These are phyloP conservation scores for Quercus glauca DNA, from an alignment of 306 rosid species.

Conservation along the genomic window DNA sequence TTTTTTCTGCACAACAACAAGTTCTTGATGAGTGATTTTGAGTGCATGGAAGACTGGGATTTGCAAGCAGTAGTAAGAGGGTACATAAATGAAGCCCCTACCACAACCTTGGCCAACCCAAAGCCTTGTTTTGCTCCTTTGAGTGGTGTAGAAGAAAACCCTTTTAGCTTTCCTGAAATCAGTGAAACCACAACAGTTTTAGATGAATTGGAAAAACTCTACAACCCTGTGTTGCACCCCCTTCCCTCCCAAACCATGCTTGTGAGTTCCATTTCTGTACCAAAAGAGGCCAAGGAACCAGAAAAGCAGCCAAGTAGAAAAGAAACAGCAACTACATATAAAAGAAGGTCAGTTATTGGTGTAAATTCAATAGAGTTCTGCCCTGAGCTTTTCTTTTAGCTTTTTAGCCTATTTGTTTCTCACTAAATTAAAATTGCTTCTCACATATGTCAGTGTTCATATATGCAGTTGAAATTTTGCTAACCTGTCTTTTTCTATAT, in stretches of 20 bases:
- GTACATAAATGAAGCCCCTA: constrained; percentile 22
- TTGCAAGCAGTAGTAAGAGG: constrained; percentile 84
- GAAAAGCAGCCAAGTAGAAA: constrained; percentile 28
- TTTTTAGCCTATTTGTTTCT: too few species aligned
- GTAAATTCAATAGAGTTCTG: not conserved
- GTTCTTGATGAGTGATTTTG: constrained; percentile 27
- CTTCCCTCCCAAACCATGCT: constrained; percentile 35
- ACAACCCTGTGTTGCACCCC: constrained; percentile 45
- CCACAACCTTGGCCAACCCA: constrained; percentile 12
- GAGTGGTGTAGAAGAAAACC: constrained; percentile 31
- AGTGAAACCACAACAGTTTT: constrained; percentile 42
- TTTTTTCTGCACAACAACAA: not conserved
- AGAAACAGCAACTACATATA: constrained; percentile 28
- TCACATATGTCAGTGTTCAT: too few species aligned
- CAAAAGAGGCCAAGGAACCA: constrained; percentile 33
- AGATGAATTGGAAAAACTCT: constrained; percentile 60
- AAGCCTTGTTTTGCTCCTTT: constrained; percentile 18
- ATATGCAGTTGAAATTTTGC: not conserved
- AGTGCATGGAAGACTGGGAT: constrained; percentile 69
- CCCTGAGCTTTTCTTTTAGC: too few species aligned
- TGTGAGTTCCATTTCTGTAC: constrained; percentile 34
- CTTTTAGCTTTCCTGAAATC: constrained; percentile 42
- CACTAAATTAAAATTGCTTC: too few species aligned
- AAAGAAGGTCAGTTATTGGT: constrained; percentile 43
- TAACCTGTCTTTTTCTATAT: not conserved